Conservation (phyloP, 2,329 filamentous ascomycete species). For the Monosporascus cannonballus region DNA sequence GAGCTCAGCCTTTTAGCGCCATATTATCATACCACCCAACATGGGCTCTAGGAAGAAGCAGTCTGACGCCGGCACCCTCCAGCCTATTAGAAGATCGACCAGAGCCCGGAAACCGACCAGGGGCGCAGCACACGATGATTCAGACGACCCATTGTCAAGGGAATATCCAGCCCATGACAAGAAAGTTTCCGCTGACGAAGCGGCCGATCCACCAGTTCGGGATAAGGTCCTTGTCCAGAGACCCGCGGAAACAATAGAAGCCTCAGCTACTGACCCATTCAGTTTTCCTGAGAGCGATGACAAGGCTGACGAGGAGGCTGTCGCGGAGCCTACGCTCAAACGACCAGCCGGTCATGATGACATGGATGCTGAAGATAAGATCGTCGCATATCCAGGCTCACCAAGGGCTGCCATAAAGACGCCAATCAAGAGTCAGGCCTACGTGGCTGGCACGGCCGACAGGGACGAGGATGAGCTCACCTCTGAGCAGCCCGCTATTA, state of each 20-base stretch:
- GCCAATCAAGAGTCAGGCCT: constrained; percentile 9
- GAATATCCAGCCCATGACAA: constrained; percentile 2
- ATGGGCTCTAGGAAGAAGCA: constrained; percentile 14
- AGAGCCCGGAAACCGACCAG: constrained; percentile 2
- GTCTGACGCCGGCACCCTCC: background rate
- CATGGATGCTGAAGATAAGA: background rate
- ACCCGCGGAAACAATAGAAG: background rate
- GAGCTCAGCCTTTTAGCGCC: constrained; percentile 1
- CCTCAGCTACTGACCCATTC: background rate
- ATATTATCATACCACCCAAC: background rate
- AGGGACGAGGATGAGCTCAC: constrained; percentile 11
- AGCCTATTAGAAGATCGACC: constrained; percentile 6
- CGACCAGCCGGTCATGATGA: no score
- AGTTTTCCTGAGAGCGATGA: background rate
- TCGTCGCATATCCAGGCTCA: background rate
- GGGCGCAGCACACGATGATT: background rate
- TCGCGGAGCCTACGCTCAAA: no score
- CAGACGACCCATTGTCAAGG: background rate
- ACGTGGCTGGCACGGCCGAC: constrained; percentile 1
- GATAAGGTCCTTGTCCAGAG: constrained; percentile 8
- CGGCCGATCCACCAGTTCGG: background rate
- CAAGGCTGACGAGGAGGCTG: background rate
- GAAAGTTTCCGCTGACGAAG: background rate
- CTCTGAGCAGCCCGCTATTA: constrained; percentile 10
- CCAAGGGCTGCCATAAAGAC: constrained; percentile 1